These are phyloP conservation scores for Cenococcum geophilum DNA, from an alignment of 495 filamentous ascomycete genomes.

Conservation along the genomic window DNA sequence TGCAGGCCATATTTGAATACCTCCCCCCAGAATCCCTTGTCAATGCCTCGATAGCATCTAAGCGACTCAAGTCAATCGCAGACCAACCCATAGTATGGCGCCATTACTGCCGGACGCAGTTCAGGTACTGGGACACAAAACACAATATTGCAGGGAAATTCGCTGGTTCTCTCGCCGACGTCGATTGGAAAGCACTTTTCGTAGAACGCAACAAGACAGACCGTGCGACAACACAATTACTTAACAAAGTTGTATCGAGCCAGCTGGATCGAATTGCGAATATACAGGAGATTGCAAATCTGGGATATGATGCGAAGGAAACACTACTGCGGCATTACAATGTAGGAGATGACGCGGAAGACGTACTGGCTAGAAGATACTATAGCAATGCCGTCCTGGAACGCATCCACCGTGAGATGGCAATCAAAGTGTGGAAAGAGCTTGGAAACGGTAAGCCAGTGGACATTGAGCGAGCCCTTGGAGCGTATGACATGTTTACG, in stretches of 20 bases:
- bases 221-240: conserved; percentile 45
- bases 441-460: conserved; percentile 48
- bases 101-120: conserved; percentile 59
- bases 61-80: conserved; percentile 57
- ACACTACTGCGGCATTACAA: conserved; percentile 61
- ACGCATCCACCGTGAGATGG: conserved; percentile 73
- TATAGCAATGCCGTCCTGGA: conserved; percentile 66
- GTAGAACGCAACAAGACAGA: conserved; percentile 52
- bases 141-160: conserved; percentile 60
- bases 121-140: conserved; percentile 63
- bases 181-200: conserved; percentile 75
- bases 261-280: conserved; percentile 64
- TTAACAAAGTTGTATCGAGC: conserved; percentile 65
- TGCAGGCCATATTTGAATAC: conserved; percentile 37
- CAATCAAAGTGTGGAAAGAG: conserved; percentile 67
- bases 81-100: conserved; percentile 73
- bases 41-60: conserved; percentile 54
- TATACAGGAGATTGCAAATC: conserved; percentile 58
- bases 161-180: conserved; percentile 44
- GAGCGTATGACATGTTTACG: conserved; percentile 82
- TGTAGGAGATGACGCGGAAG: conserved; percentile 54
- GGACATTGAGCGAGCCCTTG: conserved; percentile 67
- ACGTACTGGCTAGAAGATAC: conserved; percentile 80
- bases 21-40: conserved; percentile 35
- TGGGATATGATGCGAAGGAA: conserved; percentile 87